These are phyloP conservation scores for Teratosphaeria destructans DNA, from an alignment of 2,329 filamentous ascomycete genomes.

Conservation along the genomic window DNA sequence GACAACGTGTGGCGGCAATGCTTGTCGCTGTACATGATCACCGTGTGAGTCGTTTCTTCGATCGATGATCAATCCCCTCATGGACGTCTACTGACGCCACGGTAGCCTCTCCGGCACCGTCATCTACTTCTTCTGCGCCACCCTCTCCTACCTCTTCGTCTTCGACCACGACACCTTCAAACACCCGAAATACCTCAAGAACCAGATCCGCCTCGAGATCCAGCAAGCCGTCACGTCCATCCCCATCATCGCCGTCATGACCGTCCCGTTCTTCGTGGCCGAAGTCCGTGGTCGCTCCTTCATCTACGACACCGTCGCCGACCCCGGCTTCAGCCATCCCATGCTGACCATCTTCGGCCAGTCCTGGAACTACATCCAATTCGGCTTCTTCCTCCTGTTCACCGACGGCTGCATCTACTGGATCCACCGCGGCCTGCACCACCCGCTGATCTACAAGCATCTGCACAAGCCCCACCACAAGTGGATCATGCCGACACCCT, in stretches of 20 bases:
- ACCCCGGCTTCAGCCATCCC: constrained; percentile 20
- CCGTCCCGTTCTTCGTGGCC: constrained; percentile 66
- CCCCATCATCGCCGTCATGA: constrained; percentile 74
- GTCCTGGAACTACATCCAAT: constrained; percentile 64
- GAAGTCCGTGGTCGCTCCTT: constrained; percentile 79
- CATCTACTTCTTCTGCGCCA: constrained; percentile 75
- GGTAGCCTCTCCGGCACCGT: constrained; percentile 72
- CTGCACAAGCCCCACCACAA: constrained; percentile 98
- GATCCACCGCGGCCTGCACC: constrained; percentile 79
- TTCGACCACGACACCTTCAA: constrained; percentile 85
- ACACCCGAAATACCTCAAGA: constrained; percentile 91
- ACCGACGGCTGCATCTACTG: constrained; percentile 88
- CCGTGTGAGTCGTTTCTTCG: constrained; percentile 51
- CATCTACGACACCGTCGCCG: constrained; percentile 61
- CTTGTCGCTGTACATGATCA: constrained; percentile 69
- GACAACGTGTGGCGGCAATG: constrained; percentile 69
- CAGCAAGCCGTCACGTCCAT: constrained; percentile 64
- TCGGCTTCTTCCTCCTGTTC: constrained; percentile 78
- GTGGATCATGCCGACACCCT: constrained; percentile 98
- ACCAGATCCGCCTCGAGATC: constrained; percentile 82
- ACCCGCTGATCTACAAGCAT: constrained; percentile 70
- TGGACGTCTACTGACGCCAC: not conserved
- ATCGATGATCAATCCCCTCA: not conserved
- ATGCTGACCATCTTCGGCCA: constrained; percentile 29
- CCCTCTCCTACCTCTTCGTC: constrained; percentile 74